Conservation (phyloP, 306 rosid species). For the Notholithocarpus densiflorus region DNA sequence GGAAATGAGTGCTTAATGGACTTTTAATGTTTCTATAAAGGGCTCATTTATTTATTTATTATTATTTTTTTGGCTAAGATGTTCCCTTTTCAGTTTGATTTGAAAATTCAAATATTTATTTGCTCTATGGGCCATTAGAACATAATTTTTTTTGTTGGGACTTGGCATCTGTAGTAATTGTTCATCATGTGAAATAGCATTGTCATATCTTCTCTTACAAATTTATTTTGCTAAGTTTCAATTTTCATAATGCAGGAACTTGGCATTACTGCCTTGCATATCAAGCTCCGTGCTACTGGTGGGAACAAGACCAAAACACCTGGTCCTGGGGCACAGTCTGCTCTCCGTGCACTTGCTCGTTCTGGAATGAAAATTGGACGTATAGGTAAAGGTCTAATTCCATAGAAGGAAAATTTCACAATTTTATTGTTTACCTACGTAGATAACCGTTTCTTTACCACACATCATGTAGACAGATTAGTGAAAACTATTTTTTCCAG, state of each 20-base stretch:
- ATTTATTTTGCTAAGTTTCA: not conserved
- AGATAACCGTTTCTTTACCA: too few relatives aligned
- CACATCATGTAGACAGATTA: too few relatives aligned
- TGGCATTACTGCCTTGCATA: constrained; percentile 81
- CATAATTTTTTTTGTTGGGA: not conserved
- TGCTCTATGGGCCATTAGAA: not conserved
- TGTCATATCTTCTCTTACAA: not conserved
- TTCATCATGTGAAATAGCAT: not conserved
- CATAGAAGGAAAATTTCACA: not conserved
- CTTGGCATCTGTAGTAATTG: not conserved
- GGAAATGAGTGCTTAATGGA: not conserved
- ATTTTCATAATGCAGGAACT: constrained; percentile 47
- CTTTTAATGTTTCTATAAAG: not conserved
- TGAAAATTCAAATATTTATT: not conserved
- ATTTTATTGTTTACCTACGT: not conserved
- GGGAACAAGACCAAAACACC: constrained; percentile 92
- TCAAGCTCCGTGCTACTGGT: constrained; percentile 85
- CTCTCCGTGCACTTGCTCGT: constrained; percentile 89
- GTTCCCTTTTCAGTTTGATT: not conserved
- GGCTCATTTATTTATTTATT: not conserved
- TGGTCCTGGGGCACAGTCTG: constrained; percentile 94
- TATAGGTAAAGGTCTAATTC: constrained; percentile 45
- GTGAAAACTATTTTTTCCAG: too few relatives aligned
- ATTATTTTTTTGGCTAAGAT: not conserved
- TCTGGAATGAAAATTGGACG: constrained; percentile 95